Evolutionary conservation across 345 rosid genomes (phyloP), one percentile per base, ranked within the genome.

Genomic region (Rhizophora apiculata): DNA sequence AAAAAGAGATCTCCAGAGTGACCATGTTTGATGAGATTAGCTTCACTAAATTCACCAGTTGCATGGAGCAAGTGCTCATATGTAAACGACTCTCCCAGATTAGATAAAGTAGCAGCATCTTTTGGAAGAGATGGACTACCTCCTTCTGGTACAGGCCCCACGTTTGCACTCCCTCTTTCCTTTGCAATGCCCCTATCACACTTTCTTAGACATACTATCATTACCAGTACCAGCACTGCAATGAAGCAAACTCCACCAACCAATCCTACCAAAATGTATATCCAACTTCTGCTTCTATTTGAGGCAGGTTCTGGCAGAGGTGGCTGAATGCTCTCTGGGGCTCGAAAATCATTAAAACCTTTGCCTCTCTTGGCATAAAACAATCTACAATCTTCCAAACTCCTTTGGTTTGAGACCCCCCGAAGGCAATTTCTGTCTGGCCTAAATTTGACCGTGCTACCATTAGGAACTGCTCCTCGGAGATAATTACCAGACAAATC

Each of bases 61-160:
- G 49, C 58, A 36, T 27, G 8, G 8, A 26, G 37, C 69, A 76
- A 29, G 52, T 76, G 72, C 1, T 67, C 80, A 16, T 76, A 76
- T 21, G 73, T 72, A 51, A 76, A 76, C 15, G 80, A 62, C 39
- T 68, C 66, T 63, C 73, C 71, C 30, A 37, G 19, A 43, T 31
- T 53, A 9, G 69, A 68, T 24, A 37, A 3, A 21, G 3, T 13
- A 26, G 61, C 9, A 58, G 68, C 64, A 62, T 71, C 76, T 68
- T 71, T 76, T 11, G 72, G 63, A 26, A 63, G 34, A 13, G 73
- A 34, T 0, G 49, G 72, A 34, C 63, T 67, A 57, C 80, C 87
- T 63, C 85, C 87, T 67, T 80, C 85, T 5, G 88, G 86, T 69
- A 85, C 78, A 54, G 90, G 90, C 31, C 92, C 92, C 43, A 76